phyloP scores from a whole-genome alignment of 306 rosid genomes.

The Cajanus cajan region DNA sequence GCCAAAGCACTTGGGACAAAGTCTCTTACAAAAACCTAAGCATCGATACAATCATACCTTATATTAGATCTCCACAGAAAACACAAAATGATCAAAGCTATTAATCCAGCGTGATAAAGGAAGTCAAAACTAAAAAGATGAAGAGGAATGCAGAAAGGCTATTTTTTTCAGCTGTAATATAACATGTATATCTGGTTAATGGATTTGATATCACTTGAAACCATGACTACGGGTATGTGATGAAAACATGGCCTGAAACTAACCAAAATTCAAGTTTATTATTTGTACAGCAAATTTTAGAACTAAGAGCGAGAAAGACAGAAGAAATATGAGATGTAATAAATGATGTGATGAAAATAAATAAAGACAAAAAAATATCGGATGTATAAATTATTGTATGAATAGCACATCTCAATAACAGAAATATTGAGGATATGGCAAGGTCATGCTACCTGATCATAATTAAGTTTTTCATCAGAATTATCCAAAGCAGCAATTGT shows the following conservation, averaged over 20 bases:
- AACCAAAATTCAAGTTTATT: neutral
- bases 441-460: constrained; percentile 49
- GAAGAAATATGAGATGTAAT: no score
- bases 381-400: no score
- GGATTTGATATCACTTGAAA: neutral
- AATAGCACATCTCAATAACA: neutral
- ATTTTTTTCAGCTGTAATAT: neutral
- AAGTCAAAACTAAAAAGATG: neutral
- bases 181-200: neutral
- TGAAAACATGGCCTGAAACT: neutral
- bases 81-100: constrained; percentile 19
- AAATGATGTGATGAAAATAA: neutral
- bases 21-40: constrained; percentile 90
- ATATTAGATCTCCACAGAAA: constrained; percentile 14
- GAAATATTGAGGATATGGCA: neutral
- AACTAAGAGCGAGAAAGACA: no score
- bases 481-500: constrained; percentile 87
- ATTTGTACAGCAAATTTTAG: no score
- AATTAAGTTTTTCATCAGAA: constrained; percentile 74
- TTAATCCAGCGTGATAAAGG: neutral
- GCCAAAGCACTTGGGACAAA: constrained; percentile 89
- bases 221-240: neutral
- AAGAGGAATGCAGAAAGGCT: neutral
- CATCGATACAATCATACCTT: constrained; percentile 20
- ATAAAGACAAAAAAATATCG: no score